phyloP scores from a whole-genome alignment of 441 rosid species.

The Raphanus hybrid region DNA sequence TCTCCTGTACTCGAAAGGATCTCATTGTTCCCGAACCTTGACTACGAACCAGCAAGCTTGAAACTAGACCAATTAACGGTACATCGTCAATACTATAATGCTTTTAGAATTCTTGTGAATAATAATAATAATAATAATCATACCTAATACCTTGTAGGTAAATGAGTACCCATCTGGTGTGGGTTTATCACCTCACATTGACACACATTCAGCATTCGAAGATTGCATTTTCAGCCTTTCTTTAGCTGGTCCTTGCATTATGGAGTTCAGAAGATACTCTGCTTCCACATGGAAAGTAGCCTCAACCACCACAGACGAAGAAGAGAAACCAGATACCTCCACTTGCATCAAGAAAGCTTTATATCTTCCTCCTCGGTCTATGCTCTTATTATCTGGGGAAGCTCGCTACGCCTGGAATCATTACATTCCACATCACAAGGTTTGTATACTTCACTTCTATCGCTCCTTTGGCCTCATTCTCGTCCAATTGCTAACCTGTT shows the following conservation, averaged over 20 bases:
- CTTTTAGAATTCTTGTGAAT: conserved; percentile 33
- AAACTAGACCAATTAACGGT: conserved; percentile 86
- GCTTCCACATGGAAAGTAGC: conserved; percentile 52
- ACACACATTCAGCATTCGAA: conserved; percentile 96
- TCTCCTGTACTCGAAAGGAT: conserved; percentile 65
- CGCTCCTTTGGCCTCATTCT: background rate
- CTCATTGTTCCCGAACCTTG: conserved; percentile 48
- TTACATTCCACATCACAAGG: conserved; percentile 98
- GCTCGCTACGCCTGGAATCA: conserved; percentile 98
- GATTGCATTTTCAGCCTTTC: conserved; percentile 94
- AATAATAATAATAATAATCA: no score
- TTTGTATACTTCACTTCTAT: conserved; percentile 27
- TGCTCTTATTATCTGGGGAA: conserved; percentile 86
- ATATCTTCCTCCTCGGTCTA: conserved; percentile 89
- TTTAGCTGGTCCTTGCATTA: conserved; percentile 93
- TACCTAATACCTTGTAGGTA: conserved; percentile 47
- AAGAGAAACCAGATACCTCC: conserved; percentile 46
- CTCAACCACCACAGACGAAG: conserved; percentile 32
- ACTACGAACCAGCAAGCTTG: conserved; percentile 42
- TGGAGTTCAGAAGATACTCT: conserved; percentile 90
- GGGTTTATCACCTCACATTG: conserved; percentile 96
- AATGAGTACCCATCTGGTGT: conserved; percentile 96
- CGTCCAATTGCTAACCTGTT: conserved; percentile 1
- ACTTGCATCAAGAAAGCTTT: conserved; percentile 65
- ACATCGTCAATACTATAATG: background rate